Evolutionary conservation across 2,329 filamentous ascomycete species (phyloP), one percentile per base, ranked within the genome.

Genomic region (Incumbomyces delicatus): DNA sequence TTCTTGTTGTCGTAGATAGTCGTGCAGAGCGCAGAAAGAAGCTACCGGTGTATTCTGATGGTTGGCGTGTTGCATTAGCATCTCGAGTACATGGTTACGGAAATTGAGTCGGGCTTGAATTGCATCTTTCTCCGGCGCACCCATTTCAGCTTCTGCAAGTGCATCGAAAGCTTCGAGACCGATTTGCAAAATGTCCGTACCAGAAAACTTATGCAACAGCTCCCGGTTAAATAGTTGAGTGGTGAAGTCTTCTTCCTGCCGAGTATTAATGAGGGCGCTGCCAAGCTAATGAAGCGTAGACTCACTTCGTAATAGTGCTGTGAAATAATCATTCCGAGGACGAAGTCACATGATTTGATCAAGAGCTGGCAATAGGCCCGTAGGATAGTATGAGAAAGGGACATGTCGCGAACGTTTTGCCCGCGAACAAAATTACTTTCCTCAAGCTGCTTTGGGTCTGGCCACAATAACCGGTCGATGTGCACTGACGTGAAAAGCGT

Each of bases 401-500:
- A 8, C 71, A 63, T 37, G 55, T 41, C 18, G 47, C 37, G 46
- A 49, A 41, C 57, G 56, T 54, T 58, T 56, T 20, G 48, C 49
- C 46, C 41, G 13, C 65, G 62, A 47, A 63, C 56, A 56, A 88
- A 88, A 46, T 77, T 72, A 10, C 82, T 82, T 31, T 87, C 75
- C 2, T 80, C 68, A 20, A 94, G 67, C 4, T 64, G 75, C 31
- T 67, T 69, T 3, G 85, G 82, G 27, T 76, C 73, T 0, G 85
- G 82, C 67, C 81, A 84, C 50, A 95, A 69, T 13, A 98, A 72
- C 41, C 80, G 80, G 58, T 95, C 89, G 47, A 96, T 78, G 63
- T 98, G 92, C 30, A 94, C 74, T 44, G 87, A 95, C 4, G 89
- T 95, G 62, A 96, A 88, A 1, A 98, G 70, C 0, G 92, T 96